Evolutionary conservation across 2,329 filamentous ascomycete genomes (phyloP).

Genomic region (Apiospora marii): DNA sequence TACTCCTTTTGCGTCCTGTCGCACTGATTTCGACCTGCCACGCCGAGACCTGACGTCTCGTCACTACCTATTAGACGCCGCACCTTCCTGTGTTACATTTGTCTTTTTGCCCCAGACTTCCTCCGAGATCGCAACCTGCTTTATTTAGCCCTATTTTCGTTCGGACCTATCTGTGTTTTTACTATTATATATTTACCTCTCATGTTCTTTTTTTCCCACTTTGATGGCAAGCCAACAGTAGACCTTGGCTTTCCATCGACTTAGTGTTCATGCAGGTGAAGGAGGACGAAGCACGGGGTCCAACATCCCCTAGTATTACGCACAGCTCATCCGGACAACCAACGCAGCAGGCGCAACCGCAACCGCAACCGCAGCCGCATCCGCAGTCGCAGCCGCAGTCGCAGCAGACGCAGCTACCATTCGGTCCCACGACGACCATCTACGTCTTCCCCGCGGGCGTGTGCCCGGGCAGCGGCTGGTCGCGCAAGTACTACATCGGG

Average conservation of each 20-base stretch:
- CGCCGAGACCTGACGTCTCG: background rate
- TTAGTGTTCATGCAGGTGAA: background rate
- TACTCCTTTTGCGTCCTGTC: background rate
- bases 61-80: background rate
- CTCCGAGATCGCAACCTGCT: background rate
- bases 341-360: background rate
- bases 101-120: background rate
- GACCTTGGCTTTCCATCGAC: background rate
- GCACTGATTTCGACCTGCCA: background rate
- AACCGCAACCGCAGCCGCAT: too few relatives aligned
- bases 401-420: too few relatives aligned
- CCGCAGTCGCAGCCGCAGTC: too few relatives aligned
- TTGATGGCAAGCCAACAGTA: background rate
- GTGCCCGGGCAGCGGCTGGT: background rate
- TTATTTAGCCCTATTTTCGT: background rate
- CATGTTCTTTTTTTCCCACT: background rate
- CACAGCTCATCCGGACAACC: background rate
- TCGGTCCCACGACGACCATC: background rate
- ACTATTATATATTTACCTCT: background rate
- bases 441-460: background rate
- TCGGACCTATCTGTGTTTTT: background rate
- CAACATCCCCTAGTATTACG: background rate
- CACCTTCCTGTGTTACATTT: background rate
- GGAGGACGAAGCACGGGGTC: background rate
- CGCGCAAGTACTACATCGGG: slow-evolving; percentile 2